Percentiles rank a stretch among this genome's conserved stretches.
Evolutionary conservation across 1,284 basidiomycete species (phyloP).

Genomic region (Boletellus deceptivus): DNA sequence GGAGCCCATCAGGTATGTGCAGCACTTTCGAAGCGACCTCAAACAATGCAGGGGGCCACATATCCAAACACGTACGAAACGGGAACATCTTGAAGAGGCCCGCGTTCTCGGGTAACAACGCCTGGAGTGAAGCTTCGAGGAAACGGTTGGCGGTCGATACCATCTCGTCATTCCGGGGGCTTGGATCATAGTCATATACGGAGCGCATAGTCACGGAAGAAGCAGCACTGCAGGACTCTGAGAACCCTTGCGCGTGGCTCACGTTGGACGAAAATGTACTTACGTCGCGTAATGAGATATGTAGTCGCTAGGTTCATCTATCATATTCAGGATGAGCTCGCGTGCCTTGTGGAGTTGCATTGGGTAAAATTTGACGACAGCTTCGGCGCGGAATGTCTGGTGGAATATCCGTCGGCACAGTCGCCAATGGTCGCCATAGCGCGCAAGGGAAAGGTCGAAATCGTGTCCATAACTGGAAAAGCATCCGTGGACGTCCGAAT

Average conservation of each 20-base stretch:
- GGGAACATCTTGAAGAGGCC: conserved; percentile 23
- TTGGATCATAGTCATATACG: conserved; percentile 27
- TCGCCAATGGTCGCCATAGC: conserved; percentile 18
- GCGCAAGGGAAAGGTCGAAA: conserved; percentile 9
- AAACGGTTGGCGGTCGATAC: conserved; percentile 22
- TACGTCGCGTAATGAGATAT: conserved; percentile 14
- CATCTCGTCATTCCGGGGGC: conserved; percentile 16
- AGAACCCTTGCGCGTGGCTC: neutral
- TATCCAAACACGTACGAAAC: conserved; percentile 15
- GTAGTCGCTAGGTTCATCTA: conserved; percentile 12
- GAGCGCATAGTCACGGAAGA: conserved; percentile 16
- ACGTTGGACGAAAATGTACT: neutral
- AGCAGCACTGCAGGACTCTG: conserved; percentile 11
- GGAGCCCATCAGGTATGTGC: conserved; percentile 23
- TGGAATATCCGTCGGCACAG: conserved; percentile 19
- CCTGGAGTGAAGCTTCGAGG: conserved; percentile 4
- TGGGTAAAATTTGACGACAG: conserved; percentile 2
- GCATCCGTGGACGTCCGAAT: neutral
- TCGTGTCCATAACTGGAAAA: conserved; percentile 17
- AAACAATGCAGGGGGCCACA: neutral
- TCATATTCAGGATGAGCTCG: conserved; percentile 14
- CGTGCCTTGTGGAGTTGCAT: conserved; percentile 18
- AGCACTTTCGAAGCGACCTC: conserved; percentile 10
- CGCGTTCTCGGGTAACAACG: conserved; percentile 9
- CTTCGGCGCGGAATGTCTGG: conserved; percentile 10